Percentiles rank a stretch among this genome's conserved stretches.
These are phyloP conservation scores for Helianthus annuus DNA, from an alignment of 129 eudicot genomes.

Conservation along the genomic window DNA sequence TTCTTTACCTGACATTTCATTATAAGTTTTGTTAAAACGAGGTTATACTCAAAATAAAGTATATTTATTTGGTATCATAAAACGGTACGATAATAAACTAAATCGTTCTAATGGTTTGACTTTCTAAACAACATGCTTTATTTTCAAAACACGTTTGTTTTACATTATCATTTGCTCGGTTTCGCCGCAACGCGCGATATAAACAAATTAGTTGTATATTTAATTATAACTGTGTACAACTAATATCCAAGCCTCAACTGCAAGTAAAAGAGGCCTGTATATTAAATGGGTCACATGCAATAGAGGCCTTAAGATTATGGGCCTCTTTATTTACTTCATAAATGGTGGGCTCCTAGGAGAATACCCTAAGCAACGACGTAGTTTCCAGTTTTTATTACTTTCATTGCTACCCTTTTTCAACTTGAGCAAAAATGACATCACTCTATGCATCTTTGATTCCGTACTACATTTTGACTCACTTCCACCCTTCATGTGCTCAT, in stretches of 20 bases:
- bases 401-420: conserved; percentile 47
- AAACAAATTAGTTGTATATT: too few species aligned
- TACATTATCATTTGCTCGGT: too few species aligned
- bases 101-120: too few species aligned
- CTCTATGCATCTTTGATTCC: conserved; percentile 44
- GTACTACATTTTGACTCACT: conserved; percentile 21
- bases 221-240: not conserved
- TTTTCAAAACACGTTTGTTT: too few species aligned
- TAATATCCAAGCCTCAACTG: not conserved
- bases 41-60: too few species aligned
- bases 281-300: conserved; percentile 19
- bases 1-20: too few species aligned
- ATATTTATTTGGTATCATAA: too few species aligned
- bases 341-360: conserved; percentile 43
- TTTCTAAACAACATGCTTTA: too few species aligned
- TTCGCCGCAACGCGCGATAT: too few species aligned
- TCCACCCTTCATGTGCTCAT: conserved; percentile 33
- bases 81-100: too few species aligned
- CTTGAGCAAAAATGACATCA: conserved; percentile 46
- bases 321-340: conserved; percentile 26
- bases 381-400: conserved; percentile 30
- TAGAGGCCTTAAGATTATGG: conserved; percentile 13
- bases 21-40: too few species aligned
- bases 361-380: conserved; percentile 49
- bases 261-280: conserved; percentile 13